Evolutionary conservation across 2,329 filamentous ascomycete species (phyloP).

Genomic region (Tolypocladium tundrense): DNA sequence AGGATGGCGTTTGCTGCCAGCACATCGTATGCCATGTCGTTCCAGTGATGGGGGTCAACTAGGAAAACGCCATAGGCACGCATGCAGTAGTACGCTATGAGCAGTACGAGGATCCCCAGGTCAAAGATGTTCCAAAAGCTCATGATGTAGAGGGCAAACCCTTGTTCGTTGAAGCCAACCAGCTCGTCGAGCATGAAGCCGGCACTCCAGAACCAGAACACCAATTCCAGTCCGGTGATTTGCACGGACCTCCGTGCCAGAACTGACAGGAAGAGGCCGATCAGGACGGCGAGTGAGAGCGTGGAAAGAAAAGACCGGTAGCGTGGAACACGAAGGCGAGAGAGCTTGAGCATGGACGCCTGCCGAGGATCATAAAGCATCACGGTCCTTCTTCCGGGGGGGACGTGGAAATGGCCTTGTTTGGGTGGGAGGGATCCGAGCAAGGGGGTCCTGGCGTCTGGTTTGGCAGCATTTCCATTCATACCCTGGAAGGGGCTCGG

Average conservation of each 20-base stretch:
- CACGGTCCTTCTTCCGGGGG: constrained; percentile 58
- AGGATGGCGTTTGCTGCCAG: constrained; percentile 84
- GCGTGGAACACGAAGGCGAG: constrained; percentile 77
- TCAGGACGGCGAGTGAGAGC: constrained; percentile 72
- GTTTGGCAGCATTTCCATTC: constrained; percentile 19
- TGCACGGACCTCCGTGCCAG: constrained; percentile 62
- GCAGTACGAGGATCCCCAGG: constrained; percentile 73
- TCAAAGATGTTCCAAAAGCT: constrained; percentile 98
- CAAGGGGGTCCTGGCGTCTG: constrained; percentile 40
- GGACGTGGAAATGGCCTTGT: constrained; percentile 20
- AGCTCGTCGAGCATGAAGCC: constrained; percentile 96
- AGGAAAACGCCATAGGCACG: constrained; percentile 80
- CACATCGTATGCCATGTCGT: constrained; percentile 86
- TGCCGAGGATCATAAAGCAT: constrained; percentile 84
- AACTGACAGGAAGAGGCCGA: constrained; percentile 78
- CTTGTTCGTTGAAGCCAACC: constrained; percentile 92
- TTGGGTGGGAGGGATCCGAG: constrained; percentile 27
- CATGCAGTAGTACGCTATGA: constrained; percentile 84
- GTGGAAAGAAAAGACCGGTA: constrained; percentile 90
- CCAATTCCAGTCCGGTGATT: constrained; percentile 74
- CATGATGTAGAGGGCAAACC: constrained; percentile 93
- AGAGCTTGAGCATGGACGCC: constrained; percentile 85
- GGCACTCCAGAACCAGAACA: constrained; percentile 97
- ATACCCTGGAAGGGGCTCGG: constrained; percentile 10
- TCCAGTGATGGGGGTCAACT: constrained; percentile 63